Conservation (phyloP, 2,329 filamentous ascomycete genomes). For the Colletotrichum somersetense region DNA sequence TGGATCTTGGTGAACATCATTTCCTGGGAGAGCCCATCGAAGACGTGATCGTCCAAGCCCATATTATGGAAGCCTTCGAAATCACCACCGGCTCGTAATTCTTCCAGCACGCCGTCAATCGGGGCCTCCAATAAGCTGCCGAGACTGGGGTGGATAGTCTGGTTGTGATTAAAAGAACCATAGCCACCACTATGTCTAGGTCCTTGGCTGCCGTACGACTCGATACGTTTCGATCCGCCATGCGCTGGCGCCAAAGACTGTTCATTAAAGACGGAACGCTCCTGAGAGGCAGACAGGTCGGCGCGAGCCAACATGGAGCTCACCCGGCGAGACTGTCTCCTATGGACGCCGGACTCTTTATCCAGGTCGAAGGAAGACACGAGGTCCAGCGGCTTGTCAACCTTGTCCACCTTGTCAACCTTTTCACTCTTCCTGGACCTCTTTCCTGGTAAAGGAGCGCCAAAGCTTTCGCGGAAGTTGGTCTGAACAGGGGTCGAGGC, state of each 20-base stretch:
- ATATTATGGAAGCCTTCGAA: slow-evolving; percentile 79
- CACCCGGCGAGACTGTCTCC: slow-evolving; percentile 79
- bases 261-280: slow-evolving; percentile 84
- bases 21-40: slow-evolving; percentile 78
- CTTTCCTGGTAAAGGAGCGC: slow-evolving; percentile 67
- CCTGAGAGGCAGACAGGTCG: slow-evolving; percentile 87
- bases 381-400: slow-evolving; percentile 68
- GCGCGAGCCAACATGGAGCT: slow-evolving; percentile 92
- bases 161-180: slow-evolving; percentile 56
- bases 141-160: slow-evolving; percentile 63
- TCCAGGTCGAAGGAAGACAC: slow-evolving; percentile 81
- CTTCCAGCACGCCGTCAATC: slow-evolving; percentile 77
- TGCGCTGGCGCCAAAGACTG: slow-evolving; percentile 59
- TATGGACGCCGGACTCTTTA: slow-evolving; percentile 64
- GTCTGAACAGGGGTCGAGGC: slow-evolving; percentile 81
- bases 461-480: slow-evolving; percentile 82
- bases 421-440: slow-evolving; percentile 64
- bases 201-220: slow-evolving; percentile 79
- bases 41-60: slow-evolving; percentile 78
- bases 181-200: slow-evolving; percentile 70
- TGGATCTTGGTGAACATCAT: slow-evolving; percentile 79
- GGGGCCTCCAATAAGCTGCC: slow-evolving; percentile 77
- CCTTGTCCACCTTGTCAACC: slow-evolving; percentile 52
- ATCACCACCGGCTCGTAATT: slow-evolving; percentile 71
- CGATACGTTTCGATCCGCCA: slow-evolving; percentile 69